Percentiles rank a stretch among this genome's conserved stretches.
These are phyloP conservation scores for Auricularia sp. DNA, from an alignment of 768 basidiomycete species.

Conservation along the genomic window DNA sequence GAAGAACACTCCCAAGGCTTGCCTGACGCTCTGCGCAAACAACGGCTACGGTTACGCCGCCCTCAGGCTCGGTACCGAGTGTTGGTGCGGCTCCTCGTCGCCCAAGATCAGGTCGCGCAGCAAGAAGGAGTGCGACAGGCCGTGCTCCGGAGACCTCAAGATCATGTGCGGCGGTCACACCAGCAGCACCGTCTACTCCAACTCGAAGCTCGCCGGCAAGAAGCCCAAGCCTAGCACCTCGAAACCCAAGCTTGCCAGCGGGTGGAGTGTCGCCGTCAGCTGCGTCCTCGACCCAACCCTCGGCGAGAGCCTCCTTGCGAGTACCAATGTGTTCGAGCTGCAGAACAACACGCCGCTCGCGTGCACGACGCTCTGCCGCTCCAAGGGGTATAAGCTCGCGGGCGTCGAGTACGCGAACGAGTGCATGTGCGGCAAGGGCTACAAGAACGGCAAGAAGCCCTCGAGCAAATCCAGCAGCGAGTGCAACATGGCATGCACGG, in stretches of 20 bases:
- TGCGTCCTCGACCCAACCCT: neutral
- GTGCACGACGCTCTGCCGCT: neutral
- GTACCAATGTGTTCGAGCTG: neutral
- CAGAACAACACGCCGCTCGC: neutral
- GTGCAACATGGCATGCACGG: neutral
- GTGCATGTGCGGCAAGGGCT: neutral
- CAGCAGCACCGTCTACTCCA: neutral
- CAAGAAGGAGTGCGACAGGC: neutral
- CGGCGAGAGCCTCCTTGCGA: neutral
- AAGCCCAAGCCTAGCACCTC: neutral
- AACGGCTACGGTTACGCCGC: conserved; percentile 1
- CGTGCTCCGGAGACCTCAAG: neutral
- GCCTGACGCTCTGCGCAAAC: neutral
- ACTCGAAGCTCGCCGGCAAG: neutral
- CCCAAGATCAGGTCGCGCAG: neutral
- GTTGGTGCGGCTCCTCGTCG: neutral
- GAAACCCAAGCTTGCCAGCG: neutral
- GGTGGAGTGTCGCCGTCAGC: neutral
- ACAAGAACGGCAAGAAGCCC: neutral
- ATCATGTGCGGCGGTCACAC: neutral
- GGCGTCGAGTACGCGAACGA: neutral
- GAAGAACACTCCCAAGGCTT: neutral
- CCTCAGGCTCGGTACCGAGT: neutral
- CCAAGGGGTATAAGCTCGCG: neutral
- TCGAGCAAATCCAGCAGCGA: neutral